phyloP scores from a whole-genome alignment of 768 basidiomycete species.

The Agaricus bisporus region DNA sequence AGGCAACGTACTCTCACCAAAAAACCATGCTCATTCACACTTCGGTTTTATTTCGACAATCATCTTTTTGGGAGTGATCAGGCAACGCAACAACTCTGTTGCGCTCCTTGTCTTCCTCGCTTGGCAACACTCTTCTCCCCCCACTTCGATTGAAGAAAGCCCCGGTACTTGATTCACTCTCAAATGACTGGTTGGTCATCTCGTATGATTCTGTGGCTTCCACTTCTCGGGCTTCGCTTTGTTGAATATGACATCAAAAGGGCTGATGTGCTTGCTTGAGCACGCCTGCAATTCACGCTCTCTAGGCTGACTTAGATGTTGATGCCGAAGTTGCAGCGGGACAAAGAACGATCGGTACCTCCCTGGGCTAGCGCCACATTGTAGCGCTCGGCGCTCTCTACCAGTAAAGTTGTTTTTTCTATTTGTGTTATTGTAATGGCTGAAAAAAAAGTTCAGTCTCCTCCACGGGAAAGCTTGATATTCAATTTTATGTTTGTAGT shows the following conservation, averaged over 20 bases:
- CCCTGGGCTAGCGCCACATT: conserved; percentile 8
- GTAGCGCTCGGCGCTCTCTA: conserved; percentile 10
- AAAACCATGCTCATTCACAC: conserved; percentile 10
- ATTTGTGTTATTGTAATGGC: not conserved
- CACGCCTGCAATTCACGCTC: not conserved
- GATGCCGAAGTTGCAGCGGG: conserved; percentile 12
- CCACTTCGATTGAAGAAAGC: conserved; percentile 14
- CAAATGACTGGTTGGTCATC: too few relatives aligned
- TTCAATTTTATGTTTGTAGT: too few relatives aligned
- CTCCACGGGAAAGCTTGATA: too few relatives aligned
- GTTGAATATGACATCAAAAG: too few relatives aligned
- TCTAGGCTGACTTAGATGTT: conserved; percentile 10
- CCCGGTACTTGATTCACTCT: not conserved
- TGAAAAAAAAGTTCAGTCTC: too few relatives aligned
- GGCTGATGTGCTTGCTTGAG: too few relatives aligned
- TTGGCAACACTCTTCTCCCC: conserved; percentile 14
- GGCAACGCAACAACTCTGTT: conserved; percentile 9
- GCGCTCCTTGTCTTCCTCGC: conserved; percentile 7
- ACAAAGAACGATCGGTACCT: conserved; percentile 10
- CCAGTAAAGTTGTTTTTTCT: conserved; percentile 9
- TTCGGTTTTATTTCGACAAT: conserved; percentile 13
- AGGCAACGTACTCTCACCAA: conserved; percentile 10
- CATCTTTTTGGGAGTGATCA: conserved; percentile 4
- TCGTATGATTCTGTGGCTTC: too few relatives aligned
- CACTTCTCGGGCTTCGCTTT: too few relatives aligned